phyloP scores from a whole-genome alignment of 2,329 filamentous ascomycete genomes.

The Colletotrichum ledebouriae region DNA sequence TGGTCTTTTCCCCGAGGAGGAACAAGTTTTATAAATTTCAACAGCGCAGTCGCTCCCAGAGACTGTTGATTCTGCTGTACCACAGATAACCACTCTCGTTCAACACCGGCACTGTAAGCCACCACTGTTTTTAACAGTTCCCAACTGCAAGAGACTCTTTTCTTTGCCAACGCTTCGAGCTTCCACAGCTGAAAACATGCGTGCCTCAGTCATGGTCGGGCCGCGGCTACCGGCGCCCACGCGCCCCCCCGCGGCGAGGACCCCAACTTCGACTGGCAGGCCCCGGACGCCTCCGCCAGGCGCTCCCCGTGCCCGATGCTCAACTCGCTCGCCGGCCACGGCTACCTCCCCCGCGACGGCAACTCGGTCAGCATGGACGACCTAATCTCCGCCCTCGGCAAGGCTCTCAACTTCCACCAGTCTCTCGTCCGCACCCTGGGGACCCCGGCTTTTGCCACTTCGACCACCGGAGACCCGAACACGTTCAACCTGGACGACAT shows the following conservation, averaged over 20 bases:
- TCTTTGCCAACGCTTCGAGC: background rate
- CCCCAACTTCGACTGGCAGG: slow-evolving; percentile 24
- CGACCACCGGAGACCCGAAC: slow-evolving; percentile 41
- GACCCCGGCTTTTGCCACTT: slow-evolving; percentile 51
- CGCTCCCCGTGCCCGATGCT: slow-evolving; percentile 46
- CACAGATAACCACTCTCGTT: slow-evolving; percentile 12
- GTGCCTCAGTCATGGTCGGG: slow-evolving; percentile 33
- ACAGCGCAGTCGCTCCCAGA: background rate
- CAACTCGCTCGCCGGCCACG: slow-evolving; percentile 46
- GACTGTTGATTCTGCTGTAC: background rate
- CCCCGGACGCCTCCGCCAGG: slow-evolving; percentile 56
- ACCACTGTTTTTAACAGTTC: slow-evolving; percentile 4
- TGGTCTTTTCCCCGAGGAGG: background rate
- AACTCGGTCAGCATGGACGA: slow-evolving; percentile 42
- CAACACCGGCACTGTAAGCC: slow-evolving; percentile 15
- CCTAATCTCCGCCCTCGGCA: slow-evolving; percentile 42
- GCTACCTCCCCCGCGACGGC: slow-evolving; percentile 45
- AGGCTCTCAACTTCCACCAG: slow-evolving; percentile 43
- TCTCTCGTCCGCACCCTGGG: slow-evolving; percentile 46
- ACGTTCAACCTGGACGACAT: slow-evolving; percentile 44
- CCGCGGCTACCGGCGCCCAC: slow-evolving; percentile 1
- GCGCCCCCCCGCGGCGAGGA: slow-evolving; percentile 15
- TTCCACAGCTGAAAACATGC: slow-evolving; percentile 11
- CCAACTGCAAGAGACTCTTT: background rate
- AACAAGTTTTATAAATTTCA: slow-evolving; percentile 1